Percentiles rank a stretch among this genome's conserved stretches.
Conservation (phyloP, 345 rosid genomes). For the Eutrema heterophyllum region DNA sequence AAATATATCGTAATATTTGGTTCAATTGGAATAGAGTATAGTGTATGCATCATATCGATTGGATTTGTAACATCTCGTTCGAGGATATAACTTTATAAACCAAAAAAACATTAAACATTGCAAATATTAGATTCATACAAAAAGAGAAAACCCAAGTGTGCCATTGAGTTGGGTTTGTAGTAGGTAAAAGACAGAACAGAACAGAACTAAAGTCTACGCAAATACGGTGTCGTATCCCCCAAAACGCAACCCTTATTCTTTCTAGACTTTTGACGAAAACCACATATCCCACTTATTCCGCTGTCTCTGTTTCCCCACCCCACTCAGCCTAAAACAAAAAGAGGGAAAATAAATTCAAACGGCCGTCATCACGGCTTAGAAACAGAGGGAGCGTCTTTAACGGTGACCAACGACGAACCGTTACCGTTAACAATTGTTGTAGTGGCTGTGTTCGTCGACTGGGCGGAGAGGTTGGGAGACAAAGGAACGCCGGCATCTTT, state of each 20-base stretch:
- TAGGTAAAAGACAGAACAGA: constrained; percentile 17
- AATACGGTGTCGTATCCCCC: constrained; percentile 43
- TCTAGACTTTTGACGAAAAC: constrained; percentile 35
- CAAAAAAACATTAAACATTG: neutral
- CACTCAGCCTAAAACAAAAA: constrained; percentile 1
- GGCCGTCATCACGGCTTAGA: constrained; percentile 29
- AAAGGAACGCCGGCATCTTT: constrained; percentile 40
- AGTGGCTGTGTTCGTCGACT: constrained; percentile 40
- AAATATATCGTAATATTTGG: neutral
- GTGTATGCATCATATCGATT: neutral
- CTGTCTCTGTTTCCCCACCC: neutral
- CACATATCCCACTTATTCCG: constrained; percentile 15
- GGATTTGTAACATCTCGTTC: neutral
- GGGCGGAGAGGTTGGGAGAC: constrained; percentile 82
- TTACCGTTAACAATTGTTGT: constrained; percentile 27
- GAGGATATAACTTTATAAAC: neutral
- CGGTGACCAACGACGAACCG: constrained; percentile 33
- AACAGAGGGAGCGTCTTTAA: constrained; percentile 40
- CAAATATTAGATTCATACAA: neutral
- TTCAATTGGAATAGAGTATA: neutral
- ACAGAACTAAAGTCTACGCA: constrained; percentile 31
- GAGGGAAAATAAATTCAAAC: neutral
- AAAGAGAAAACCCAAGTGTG: neutral
- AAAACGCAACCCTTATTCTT: constrained; percentile 26
- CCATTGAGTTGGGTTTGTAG: constrained; percentile 22